These are phyloP conservation scores for Thyridium curvatum DNA, from an alignment of 2,329 filamentous ascomycete genomes.

Conservation along the genomic window DNA sequence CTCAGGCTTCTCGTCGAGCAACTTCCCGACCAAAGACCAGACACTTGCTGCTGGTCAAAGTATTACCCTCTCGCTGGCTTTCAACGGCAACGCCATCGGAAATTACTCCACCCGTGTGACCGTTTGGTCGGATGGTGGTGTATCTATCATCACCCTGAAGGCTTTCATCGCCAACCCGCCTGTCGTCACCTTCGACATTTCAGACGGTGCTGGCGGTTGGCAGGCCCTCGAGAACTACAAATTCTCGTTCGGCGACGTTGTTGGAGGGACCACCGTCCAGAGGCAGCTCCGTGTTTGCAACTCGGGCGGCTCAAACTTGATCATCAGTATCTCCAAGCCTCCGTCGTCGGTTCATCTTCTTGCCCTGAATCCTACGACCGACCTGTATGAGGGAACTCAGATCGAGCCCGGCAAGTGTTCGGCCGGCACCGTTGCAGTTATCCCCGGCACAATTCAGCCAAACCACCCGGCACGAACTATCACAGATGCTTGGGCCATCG, in stretches of 20 bases:
- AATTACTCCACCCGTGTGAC: slow-evolving; percentile 24
- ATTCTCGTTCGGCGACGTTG: slow-evolving; percentile 24
- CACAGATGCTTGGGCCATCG: slow-evolving; percentile 28
- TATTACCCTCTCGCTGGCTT: slow-evolving; percentile 23
- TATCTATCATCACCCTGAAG: slow-evolving; percentile 21
- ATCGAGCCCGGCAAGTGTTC: slow-evolving; percentile 22
- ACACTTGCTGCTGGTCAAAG: slow-evolving; percentile 21
- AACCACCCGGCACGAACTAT: slow-evolving; percentile 20
- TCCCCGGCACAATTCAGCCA: slow-evolving; percentile 19
- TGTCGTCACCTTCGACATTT: slow-evolving; percentile 24
- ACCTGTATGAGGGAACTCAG: slow-evolving; percentile 25
- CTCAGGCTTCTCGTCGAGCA: slow-evolving; percentile 20
- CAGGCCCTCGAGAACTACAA: slow-evolving; percentile 9
- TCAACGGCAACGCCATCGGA: slow-evolving; percentile 22
- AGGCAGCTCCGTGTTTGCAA: slow-evolving; percentile 28
- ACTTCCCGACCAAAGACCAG: slow-evolving; percentile 20
- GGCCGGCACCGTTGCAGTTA: slow-evolving; percentile 21
- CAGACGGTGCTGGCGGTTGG: slow-evolving; percentile 24
- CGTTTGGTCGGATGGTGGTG: slow-evolving; percentile 27
- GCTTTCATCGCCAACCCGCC: slow-evolving; percentile 25
- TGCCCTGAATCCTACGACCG: slow-evolving; percentile 20
- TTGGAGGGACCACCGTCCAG: slow-evolving; percentile 18
- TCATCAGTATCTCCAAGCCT: slow-evolving; percentile 30
- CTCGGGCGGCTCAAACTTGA: slow-evolving; percentile 24
- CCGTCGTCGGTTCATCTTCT: slow-evolving; percentile 22